Percentiles rank a stretch among this genome's conserved stretches.
phyloP scores from a whole-genome alignment of 805 yeast species.

The Lachancea dasiensis region DNA sequence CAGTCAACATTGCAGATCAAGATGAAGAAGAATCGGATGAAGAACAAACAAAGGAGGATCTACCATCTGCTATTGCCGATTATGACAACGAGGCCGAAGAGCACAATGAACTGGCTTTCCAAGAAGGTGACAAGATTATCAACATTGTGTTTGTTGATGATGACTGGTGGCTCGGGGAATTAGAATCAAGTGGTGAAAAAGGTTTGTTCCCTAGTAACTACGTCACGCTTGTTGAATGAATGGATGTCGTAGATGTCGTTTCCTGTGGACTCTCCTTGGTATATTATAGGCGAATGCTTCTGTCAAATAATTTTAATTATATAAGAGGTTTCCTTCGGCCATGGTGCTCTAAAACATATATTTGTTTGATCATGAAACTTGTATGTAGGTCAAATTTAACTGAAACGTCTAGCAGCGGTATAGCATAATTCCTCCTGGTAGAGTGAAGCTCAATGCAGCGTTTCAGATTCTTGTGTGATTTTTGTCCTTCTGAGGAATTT shows the following conservation, averaged over 20 bases:
- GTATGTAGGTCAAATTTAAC: background rate
- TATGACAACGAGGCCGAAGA: slow-evolving; percentile 91
- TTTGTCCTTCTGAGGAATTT: too few relatives aligned
- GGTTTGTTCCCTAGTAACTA: slow-evolving; percentile 92
- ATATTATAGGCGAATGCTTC: background rate
- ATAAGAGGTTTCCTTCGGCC: too few relatives aligned
- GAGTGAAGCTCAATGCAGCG: too few relatives aligned
- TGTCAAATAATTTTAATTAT: too few relatives aligned
- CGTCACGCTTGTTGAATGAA: slow-evolving; percentile 36
- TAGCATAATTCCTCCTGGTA: background rate
- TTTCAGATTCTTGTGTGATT: too few relatives aligned
- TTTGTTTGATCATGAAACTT: too few relatives aligned
- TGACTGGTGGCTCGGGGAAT: slow-evolving; percentile 95
- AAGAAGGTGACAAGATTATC: slow-evolving; percentile 73
- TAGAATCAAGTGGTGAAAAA: slow-evolving; percentile 56
- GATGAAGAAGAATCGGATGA: slow-evolving; percentile 11
- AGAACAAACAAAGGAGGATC: slow-evolving; percentile 16
- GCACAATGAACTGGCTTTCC: slow-evolving; percentile 82
- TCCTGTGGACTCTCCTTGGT: background rate
- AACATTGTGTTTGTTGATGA: slow-evolving; percentile 87
- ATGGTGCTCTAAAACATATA: too few relatives aligned
- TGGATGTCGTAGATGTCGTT: background rate
- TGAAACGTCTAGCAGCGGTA: background rate
- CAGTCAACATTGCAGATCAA: too few relatives aligned
- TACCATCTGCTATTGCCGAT: slow-evolving; percentile 62